Evolutionary conservation across 73 alveolate species (phyloP), one percentile per base, ranked within the genome.

Genomic region (Paramecium tetraurelia): DNA sequence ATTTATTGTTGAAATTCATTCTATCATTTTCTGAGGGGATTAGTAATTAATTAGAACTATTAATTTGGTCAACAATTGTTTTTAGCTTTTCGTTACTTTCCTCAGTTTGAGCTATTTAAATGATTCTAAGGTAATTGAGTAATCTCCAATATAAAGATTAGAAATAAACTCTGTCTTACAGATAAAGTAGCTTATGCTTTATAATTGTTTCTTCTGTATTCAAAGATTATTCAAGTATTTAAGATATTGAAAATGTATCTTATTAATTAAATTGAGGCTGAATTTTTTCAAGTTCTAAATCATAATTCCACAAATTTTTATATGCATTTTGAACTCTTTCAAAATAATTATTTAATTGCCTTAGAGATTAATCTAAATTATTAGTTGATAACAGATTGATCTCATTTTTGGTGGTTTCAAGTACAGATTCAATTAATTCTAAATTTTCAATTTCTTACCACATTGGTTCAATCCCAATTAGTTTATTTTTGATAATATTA

Each of bases 111-210:
- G 24, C 84, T 31, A 5, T 27, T 63, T 31, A 20, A 41, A 63
- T 63, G 9, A 63, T 7, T 63, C 46, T 63, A 27, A 63, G 5
- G 24, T 63, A 63, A 63, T 63, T 63, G 2, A 63, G 5, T 14
- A 63, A 63, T 63, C 84, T 63, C 84, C 84, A 63, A 63, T 63
- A 63, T 31, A 63, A 63, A 7, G 84, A 63, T 63, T 63, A 63
- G 31, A 63, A 63, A 27, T 63, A 63, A 20, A 63, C 24, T 27
- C 84, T 1, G 12, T 63, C 46, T 63, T 63, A 2, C 27, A 63
- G 1, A 7, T 33, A 27, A 22, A 63, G 20, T 27, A 63, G 46
- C 24, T 63, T 27, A 63, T 63, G 84, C 48, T 63, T 63, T 7
- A 63, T 63, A 27, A 33, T 63, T 14, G 50, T 2, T 8, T 63